Evolutionary conservation across 1,284 basidiomycete species (phyloP).

Genomic region (Pterula multifida): DNA sequence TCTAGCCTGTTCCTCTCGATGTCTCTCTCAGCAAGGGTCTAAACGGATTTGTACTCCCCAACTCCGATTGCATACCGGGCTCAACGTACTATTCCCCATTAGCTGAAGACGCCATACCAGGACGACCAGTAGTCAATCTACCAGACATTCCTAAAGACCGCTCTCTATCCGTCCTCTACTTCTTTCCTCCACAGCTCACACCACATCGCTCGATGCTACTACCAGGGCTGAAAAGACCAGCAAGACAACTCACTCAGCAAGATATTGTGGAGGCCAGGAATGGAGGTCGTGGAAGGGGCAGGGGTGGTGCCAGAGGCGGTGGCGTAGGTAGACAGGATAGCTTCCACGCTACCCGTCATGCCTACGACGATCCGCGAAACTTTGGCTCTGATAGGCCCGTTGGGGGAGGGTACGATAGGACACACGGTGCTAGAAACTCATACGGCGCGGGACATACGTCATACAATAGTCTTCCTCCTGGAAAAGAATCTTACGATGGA

Average conservation of each 20-base stretch:
- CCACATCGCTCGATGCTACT: constrained; percentile 84
- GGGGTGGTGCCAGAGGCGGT: constrained; percentile 13
- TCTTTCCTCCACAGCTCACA: constrained; percentile 77
- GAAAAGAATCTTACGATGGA: neutral
- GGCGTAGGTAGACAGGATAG: constrained; percentile 13
- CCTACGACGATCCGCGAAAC: constrained; percentile 11
- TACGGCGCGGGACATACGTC: neutral
- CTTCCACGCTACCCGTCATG: constrained; percentile 1
- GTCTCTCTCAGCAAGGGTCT: constrained; percentile 66
- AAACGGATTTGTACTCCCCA: constrained; percentile 69
- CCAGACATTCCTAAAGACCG: constrained; percentile 81
- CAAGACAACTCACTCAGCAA: constrained; percentile 51
- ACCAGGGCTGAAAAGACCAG: constrained; percentile 55
- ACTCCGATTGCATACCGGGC: constrained; percentile 85
- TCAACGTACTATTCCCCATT: constrained; percentile 82
- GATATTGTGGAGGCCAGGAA: constrained; percentile 60
- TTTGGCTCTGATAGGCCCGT: constrained; percentile 16
- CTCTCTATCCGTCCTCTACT: constrained; percentile 80
- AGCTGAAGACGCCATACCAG: constrained; percentile 8
- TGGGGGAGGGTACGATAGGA: constrained; percentile 12
- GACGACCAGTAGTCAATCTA: constrained; percentile 19
- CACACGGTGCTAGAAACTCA: constrained; percentile 8
- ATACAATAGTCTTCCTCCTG: neutral
- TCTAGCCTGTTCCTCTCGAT: constrained; percentile 60
- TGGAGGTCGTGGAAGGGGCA: constrained; percentile 28